These are phyloP conservation scores for Suzukiozyma palmioleophila DNA, from an alignment of 1,139 yeast species.

Conservation along the genomic window DNA sequence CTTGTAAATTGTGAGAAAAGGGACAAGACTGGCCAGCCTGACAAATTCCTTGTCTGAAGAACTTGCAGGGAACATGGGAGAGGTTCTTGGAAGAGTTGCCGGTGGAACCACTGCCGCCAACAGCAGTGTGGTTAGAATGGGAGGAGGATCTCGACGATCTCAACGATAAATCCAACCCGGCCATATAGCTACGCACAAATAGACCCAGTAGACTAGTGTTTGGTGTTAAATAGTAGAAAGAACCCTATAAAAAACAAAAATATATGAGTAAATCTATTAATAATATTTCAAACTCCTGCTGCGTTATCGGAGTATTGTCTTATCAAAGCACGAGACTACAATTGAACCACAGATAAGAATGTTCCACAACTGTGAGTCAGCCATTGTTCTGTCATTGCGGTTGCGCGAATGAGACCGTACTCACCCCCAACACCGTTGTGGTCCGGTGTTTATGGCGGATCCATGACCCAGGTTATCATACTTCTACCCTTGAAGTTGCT, in stretches of 20 bases:
- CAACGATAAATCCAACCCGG: background rate
- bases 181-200: no score
- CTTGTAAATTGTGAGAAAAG: constrained; percentile 74
- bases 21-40: constrained; percentile 94
- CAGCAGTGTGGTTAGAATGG: constrained; percentile 1
- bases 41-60: constrained; percentile 84
- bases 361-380: constrained; percentile 1
- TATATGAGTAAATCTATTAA: no score
- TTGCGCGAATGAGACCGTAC: no score
- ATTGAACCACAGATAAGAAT: background rate
- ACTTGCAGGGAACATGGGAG: constrained; percentile 94
- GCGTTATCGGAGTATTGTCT: no score
- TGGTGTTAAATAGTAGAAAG: background rate
- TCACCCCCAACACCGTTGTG: no score
- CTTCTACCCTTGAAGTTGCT: no score
- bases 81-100: constrained; percentile 34
- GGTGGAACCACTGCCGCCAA: background rate
- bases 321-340: background rate
- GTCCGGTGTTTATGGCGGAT: no score
- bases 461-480: no score
- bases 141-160: constrained; percentile 15
- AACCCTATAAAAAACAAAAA: background rate
- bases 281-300: no score
- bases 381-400: background rate
- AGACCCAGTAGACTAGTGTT: no score